phyloP scores from a whole-genome alignment of 306 rosid genomes.

The Quercus aquifolioides region DNA sequence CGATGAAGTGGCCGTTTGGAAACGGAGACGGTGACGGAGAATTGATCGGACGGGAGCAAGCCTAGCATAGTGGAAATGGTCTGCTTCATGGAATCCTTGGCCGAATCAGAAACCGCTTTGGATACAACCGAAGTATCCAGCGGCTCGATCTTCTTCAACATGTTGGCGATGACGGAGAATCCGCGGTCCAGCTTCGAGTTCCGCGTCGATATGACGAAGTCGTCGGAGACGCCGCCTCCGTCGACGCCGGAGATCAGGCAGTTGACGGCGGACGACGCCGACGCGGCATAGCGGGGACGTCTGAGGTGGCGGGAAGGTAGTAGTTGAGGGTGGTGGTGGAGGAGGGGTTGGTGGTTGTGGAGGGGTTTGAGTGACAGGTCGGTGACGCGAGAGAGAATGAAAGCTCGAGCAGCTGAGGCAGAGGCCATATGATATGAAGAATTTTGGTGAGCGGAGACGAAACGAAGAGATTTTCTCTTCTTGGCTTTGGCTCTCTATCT shows the following conservation, averaged over 20 bases:
- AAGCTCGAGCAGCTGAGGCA: constrained; percentile 57
- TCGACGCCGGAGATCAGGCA: constrained; percentile 66
- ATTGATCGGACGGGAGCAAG: constrained; percentile 83
- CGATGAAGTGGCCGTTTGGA: constrained; percentile 66
- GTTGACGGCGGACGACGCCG: constrained; percentile 15
- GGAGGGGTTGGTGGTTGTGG: constrained; percentile 44
- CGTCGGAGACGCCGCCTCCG: constrained; percentile 82
- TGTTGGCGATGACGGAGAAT: constrained; percentile 75
- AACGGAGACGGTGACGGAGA: constrained; percentile 65
- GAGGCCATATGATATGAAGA: constrained; percentile 36
- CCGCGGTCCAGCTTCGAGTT: constrained; percentile 70
- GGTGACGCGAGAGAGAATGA: constrained; percentile 55
- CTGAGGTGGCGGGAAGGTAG: constrained; percentile 11
- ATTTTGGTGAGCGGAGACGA: not conserved
- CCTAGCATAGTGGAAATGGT: constrained; percentile 97
- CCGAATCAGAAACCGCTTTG: constrained; percentile 72
- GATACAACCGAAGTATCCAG: constrained; percentile 79
- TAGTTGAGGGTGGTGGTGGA: constrained; percentile 12
- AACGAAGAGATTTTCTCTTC: not conserved
- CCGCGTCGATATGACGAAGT: constrained; percentile 78
- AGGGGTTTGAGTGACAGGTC: constrained; percentile 40
- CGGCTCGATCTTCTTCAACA: constrained; percentile 83
- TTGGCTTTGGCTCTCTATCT: not conserved
- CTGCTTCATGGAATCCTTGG: constrained; percentile 90
- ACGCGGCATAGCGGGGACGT: constrained; percentile 24